phyloP scores from a whole-genome alignment of 1,284 basidiomycete genomes.

The Tremellales sp. region DNA sequence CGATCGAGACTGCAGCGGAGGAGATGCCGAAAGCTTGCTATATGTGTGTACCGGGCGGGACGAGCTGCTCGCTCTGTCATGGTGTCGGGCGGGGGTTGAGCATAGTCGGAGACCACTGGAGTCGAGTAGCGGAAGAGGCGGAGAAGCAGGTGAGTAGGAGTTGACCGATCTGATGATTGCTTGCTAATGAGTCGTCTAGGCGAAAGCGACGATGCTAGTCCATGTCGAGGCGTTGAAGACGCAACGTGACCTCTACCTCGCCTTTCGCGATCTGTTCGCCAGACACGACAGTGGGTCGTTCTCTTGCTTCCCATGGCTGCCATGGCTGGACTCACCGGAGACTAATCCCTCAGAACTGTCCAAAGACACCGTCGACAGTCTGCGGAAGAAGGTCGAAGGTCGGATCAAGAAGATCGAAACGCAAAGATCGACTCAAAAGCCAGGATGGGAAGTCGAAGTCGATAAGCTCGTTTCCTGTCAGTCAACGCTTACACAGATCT shows the following conservation, averaged over 20 bases:
- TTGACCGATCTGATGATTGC: conserved; percentile 2
- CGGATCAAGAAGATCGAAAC: conserved; percentile 70
- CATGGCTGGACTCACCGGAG: too few species aligned
- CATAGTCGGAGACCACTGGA: conserved; percentile 64
- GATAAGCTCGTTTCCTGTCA: conserved; percentile 58
- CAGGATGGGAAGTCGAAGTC: conserved; percentile 75
- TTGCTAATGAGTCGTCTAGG: conserved; percentile 9
- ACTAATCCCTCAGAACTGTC: conserved; percentile 54
- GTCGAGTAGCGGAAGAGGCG: conserved; percentile 68
- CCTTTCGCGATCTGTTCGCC: conserved; percentile 75
- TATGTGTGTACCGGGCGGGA: conserved; percentile 51
- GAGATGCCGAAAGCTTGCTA: conserved; percentile 41
- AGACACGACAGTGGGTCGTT: conserved; percentile 64
- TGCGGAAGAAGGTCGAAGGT: conserved; percentile 76
- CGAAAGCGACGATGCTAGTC: conserved; percentile 14
- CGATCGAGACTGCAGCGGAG: conserved; percentile 71
- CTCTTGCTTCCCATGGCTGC: background rate
- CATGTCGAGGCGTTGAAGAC: conserved; percentile 52
- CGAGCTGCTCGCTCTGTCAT: conserved; percentile 70
- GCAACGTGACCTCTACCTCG: conserved; percentile 82
- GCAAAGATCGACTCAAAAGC: conserved; percentile 63
- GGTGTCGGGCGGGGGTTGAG: conserved; percentile 72
- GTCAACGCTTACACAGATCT: too few species aligned
- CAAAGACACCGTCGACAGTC: conserved; percentile 74
- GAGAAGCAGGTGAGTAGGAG: conserved; percentile 65